A percentile compares a stretch with the other conserved stretches of the same genome.
These are phyloP conservation scores for Fusarium coffeatum DNA, from an alignment of 2,329 filamentous ascomycete species.

Conservation along the genomic window DNA sequence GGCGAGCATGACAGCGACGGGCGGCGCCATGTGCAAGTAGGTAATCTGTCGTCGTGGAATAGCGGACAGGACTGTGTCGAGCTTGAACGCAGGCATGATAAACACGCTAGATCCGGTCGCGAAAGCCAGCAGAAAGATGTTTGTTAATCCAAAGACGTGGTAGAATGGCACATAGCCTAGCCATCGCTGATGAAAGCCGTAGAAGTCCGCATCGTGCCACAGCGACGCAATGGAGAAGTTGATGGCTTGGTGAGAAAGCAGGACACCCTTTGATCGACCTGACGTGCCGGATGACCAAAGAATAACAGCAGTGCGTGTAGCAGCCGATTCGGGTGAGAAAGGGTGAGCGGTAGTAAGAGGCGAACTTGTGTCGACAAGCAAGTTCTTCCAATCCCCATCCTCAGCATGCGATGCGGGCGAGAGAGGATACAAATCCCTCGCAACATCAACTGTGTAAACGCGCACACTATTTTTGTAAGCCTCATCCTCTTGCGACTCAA, in stretches of 20 bases:
- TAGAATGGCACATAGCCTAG: slow-evolving; percentile 78
- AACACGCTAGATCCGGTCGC: slow-evolving; percentile 69
- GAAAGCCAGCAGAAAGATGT: slow-evolving; percentile 69
- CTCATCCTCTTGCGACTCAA: slow-evolving; percentile 50
- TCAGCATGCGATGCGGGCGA: slow-evolving; percentile 33
- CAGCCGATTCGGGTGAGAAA: slow-evolving; percentile 48
- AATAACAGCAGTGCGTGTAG: slow-evolving; percentile 68
- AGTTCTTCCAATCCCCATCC: slow-evolving; percentile 67
- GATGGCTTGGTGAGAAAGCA: slow-evolving; percentile 75
- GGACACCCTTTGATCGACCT: slow-evolving; percentile 79
- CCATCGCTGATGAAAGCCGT: slow-evolving; percentile 54
- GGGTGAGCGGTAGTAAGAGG: slow-evolving; percentile 59
- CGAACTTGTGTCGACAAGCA: slow-evolving; percentile 61
- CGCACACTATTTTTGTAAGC: slow-evolving; percentile 60
- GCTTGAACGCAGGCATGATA: slow-evolving; percentile 77
- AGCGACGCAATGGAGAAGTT: slow-evolving; percentile 66
- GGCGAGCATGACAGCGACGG: slow-evolving; percentile 75
- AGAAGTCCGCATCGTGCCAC: slow-evolving; percentile 62
- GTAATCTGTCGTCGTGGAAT: slow-evolving; percentile 73
- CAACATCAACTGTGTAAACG: slow-evolving; percentile 65
- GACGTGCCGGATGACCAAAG: slow-evolving; percentile 72
- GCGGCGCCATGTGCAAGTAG: slow-evolving; percentile 73
- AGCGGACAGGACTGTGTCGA: slow-evolving; percentile 70
- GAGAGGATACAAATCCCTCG: slow-evolving; percentile 50
- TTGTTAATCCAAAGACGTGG: slow-evolving; percentile 68